Evolutionary conservation across 306 rosid genomes (phyloP), one percentile per base, ranked within the genome.

Genomic region (Rubus idaeus): DNA sequence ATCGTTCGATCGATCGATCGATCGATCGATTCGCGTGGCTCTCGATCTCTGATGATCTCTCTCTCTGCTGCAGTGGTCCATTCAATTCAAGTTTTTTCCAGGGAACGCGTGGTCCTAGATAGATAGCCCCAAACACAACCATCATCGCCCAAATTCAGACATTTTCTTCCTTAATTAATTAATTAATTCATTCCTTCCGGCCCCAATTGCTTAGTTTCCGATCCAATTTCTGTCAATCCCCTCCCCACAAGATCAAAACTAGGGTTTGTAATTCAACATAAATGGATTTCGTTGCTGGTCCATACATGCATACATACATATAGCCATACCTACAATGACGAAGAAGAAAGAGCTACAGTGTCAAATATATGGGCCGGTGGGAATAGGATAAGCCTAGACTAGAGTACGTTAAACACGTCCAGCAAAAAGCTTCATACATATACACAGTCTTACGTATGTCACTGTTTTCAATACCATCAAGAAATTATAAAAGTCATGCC

Each of bases 41-140:
- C 50, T 58, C 20, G 45, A 62, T 62, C 68, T 16, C 49, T 35
- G 68, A 10, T 62, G 42, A 44, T 63, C 14, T 53, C 58, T 53
- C 58, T 53, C 3, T 4, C 64, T 60, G 49, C 49, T 45, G 49
- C 68, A 63, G 68, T 37, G 68, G 68, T 63, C 68, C 68, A 63
- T 63, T 37, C 21, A 20, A 63, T 63, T 63, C 68, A 63, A 63
- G 45, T 63, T 37, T 63, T 37, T 63, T 16, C 14, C 68, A 35
- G 45, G 37, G 68, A 63, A 63, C 45, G 68, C 68, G 68, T 63
- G 68, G 68, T 63, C 68, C 68, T 35, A 37, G 8, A 45, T 7
- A 45, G 7, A 5, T 45, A 45, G 11, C 8, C 44, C 44, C 67
- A 35, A 62, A 62, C 68, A 14, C 20, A 17, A 63, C 68, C 9